Evolutionary conservation across 345 rosid genomes (phyloP).

Genomic region (Acer yangbiense): DNA sequence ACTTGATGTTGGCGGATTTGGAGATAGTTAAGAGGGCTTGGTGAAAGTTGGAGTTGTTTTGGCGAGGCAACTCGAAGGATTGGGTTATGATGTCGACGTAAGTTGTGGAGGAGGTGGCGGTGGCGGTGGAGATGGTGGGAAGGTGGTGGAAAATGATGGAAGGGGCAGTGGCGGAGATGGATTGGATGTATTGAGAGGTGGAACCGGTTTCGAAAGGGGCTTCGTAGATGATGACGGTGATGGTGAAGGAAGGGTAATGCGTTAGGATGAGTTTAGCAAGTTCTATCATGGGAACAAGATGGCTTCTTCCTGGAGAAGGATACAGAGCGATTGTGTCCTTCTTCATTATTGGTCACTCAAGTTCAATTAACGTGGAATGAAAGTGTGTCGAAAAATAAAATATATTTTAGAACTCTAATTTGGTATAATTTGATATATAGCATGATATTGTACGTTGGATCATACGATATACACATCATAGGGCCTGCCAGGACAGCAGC

Average conservation of each 20-base stretch:
- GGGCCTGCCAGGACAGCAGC: too few relatives aligned
- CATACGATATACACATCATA: too few relatives aligned
- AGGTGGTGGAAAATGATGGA: constrained; percentile 24
- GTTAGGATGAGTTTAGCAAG: constrained; percentile 14
- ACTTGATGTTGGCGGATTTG: constrained; percentile 10
- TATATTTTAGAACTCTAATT: too few relatives aligned
- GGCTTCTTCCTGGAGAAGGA: constrained; percentile 27
- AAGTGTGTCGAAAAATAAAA: too few relatives aligned
- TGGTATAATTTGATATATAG: too few relatives aligned
- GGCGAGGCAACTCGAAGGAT: neutral
- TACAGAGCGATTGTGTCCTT: constrained; percentile 20
- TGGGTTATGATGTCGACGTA: neutral
- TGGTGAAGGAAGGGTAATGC: neutral
- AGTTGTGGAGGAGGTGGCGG: neutral
- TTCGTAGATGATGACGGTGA: constrained; percentile 20
- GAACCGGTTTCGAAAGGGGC: constrained; percentile 1
- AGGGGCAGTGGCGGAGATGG: constrained; percentile 16
- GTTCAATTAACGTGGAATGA: too few relatives aligned
- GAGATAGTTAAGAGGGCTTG: constrained; percentile 11
- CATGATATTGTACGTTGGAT: too few relatives aligned
- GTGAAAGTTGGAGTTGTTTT: constrained; percentile 19
- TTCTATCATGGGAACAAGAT: constrained; percentile 30
- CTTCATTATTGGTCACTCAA: too few relatives aligned
- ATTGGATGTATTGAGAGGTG: constrained; percentile 11
- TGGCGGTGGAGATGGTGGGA: constrained; percentile 9